A percentile compares a stretch with the other conserved stretches of the same genome.
Evolutionary conservation across 352 stramenopile genomes (phyloP).

Genomic region (Phytophthora colocasiae): DNA sequence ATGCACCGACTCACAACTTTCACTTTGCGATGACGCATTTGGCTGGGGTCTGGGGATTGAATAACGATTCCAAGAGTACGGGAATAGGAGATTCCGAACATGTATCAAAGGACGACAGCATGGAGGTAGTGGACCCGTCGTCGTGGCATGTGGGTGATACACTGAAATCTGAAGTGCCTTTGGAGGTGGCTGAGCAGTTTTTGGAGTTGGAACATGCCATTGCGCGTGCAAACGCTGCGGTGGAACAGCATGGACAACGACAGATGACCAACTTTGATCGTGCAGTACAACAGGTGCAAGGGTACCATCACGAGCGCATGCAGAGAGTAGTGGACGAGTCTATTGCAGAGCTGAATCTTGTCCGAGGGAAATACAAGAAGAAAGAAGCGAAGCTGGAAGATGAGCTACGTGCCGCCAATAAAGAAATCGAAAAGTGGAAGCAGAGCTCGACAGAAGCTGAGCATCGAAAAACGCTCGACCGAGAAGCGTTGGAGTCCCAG

Average conservation of each 20-base stretch:
- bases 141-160: constrained; percentile 49
- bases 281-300: constrained; percentile 58
- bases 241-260: constrained; percentile 39
- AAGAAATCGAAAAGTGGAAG: constrained; percentile 43
- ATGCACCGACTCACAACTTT: constrained; percentile 43
- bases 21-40: constrained; percentile 32
- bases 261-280: constrained; percentile 56
- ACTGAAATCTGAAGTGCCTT: constrained; percentile 39
- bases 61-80: neutral
- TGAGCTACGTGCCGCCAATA: constrained; percentile 39
- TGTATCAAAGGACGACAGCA: neutral
- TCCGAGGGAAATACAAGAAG: constrained; percentile 56
- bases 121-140: neutral
- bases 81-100: neutral
- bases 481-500: constrained; percentile 38
- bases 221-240: constrained; percentile 35
- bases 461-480: constrained; percentile 29
- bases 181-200: constrained; percentile 34
- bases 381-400: constrained; percentile 46
- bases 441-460: constrained; percentile 28
- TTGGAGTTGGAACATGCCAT: constrained; percentile 50
- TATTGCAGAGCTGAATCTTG: constrained; percentile 56
- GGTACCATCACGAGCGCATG: constrained; percentile 60
- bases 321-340: constrained; percentile 62
- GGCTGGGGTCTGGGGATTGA: neutral